Evolutionary conservation across 2,329 filamentous ascomycete species (phyloP).

Genomic region (Nemania sp.): DNA sequence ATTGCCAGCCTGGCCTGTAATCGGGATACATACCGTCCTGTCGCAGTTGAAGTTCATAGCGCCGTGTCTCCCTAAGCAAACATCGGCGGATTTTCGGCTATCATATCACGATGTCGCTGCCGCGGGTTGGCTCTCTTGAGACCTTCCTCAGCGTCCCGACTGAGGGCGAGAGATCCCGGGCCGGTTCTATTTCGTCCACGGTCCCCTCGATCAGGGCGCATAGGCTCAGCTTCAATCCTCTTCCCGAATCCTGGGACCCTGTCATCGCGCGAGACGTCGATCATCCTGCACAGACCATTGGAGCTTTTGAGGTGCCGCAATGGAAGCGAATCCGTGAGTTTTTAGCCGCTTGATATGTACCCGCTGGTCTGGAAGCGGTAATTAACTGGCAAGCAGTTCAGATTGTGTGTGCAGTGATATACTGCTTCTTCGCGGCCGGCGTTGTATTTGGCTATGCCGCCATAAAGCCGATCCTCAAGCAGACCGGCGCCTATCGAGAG

Average conservation of each 20-base stretch:
- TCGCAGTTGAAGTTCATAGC: too few relatives aligned
- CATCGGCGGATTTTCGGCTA: too few relatives aligned
- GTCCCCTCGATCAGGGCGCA: conserved; percentile 53
- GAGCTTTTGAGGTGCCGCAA: conserved; percentile 57
- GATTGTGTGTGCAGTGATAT: conserved; percentile 68
- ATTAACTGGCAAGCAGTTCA: conserved; percentile 56
- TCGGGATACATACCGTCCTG: too few relatives aligned
- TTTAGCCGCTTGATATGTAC: neutral
- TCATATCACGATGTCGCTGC: conserved; percentile 52
- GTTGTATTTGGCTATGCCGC: conserved; percentile 85
- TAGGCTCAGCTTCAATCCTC: conserved; percentile 57
- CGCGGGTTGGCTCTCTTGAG: conserved; percentile 57
- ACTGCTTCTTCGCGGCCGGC: conserved; percentile 77
- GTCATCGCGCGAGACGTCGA: conserved; percentile 45
- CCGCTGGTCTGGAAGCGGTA: neutral
- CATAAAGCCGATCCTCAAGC: conserved; percentile 77
- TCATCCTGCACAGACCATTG: conserved; percentile 47
- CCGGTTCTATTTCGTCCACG: conserved; percentile 39
- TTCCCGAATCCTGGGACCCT: conserved; percentile 57
- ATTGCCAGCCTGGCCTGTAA: too few relatives aligned
- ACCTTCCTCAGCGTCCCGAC: conserved; percentile 50
- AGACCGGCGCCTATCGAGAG: conserved; percentile 71
- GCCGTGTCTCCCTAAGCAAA: too few relatives aligned
- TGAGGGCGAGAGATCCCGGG: conserved; percentile 45
- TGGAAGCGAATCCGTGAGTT: conserved; percentile 58